Conservation (phyloP, 176 grass and related monocot genomes). For the Triticum urartu region DNA sequence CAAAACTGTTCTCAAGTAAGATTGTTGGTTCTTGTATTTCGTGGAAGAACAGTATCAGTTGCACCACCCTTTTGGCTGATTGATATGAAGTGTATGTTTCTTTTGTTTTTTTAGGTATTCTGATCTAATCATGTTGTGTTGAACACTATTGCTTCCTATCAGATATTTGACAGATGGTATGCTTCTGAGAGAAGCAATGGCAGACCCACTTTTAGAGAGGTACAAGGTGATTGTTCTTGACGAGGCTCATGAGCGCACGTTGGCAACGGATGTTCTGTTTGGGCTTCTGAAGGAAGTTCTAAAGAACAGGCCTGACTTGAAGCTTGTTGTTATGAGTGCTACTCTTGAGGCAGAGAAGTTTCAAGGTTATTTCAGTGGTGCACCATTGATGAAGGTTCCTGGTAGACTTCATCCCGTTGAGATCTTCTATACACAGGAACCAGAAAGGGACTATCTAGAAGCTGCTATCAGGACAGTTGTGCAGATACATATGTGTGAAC, state of each 20-base stretch:
- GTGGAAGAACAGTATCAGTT: conserved; percentile 28
- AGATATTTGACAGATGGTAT: conserved; percentile 99
- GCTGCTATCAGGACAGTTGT: conserved; percentile 88
- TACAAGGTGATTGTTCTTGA: conserved; percentile 97
- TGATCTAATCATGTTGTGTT: conserved; percentile 62
- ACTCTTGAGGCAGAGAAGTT: conserved; percentile 98
- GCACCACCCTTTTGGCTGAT: conserved; percentile 52
- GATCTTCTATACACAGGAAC: conserved; percentile 97
- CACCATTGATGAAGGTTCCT: conserved; percentile 89
- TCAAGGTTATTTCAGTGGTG: conserved; percentile 71
- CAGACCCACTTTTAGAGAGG: conserved; percentile 92
- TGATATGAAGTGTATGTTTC: conserved; percentile 45
- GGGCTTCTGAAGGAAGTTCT: conserved; percentile 95
- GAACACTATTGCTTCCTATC: conserved; percentile 94
- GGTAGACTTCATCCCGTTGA: conserved; percentile 93
- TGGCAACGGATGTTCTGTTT: conserved; percentile 93
- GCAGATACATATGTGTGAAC: conserved; percentile 90
- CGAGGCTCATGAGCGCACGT: conserved; percentile 92
- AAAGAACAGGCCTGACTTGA: conserved; percentile 81
- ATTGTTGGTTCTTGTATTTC: conserved; percentile 23
- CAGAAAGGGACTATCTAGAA: conserved; percentile 96
- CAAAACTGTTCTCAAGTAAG: conserved; percentile 98
- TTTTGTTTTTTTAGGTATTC: conserved; percentile 62
- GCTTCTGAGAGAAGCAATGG: conserved; percentile 99
- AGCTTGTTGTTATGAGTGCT: conserved; percentile 96